Evolutionary conservation across 1,284 basidiomycete genomes (phyloP).

Genomic region (Cryptococcus amylolentus): DNA sequence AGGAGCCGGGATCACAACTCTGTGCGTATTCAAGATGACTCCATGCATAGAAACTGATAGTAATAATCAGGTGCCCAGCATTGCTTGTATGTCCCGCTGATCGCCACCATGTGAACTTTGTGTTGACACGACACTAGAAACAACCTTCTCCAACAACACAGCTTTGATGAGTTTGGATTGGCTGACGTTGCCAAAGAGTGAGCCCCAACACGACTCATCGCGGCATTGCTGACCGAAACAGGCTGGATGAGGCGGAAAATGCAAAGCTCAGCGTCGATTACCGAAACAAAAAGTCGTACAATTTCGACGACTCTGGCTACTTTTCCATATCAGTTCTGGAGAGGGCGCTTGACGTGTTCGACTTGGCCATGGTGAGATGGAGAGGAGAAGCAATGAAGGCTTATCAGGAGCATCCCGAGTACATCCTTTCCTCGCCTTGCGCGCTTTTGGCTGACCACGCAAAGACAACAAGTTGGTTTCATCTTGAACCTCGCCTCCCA

Average conservation of each 20-base stretch:
- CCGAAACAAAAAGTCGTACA: conserved; percentile 57
- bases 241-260: conserved; percentile 53
- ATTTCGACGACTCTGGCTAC: conserved; percentile 92
- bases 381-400: conserved; percentile 73
- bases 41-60: not conserved
- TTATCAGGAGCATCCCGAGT: conserved; percentile 76
- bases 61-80: conserved; percentile 48
- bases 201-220: conserved; percentile 18
- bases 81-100: conserved; percentile 35
- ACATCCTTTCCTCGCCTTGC: conserved; percentile 30
- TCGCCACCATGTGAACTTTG: not conserved
- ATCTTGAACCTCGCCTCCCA: conserved; percentile 82
- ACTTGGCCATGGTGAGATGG: conserved; percentile 77
- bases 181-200: conserved; percentile 66
- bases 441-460: not conserved
- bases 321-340: conserved; percentile 59
- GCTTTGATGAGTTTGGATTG: conserved; percentile 77
- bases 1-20: conserved; percentile 50
- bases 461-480: conserved; percentile 77
- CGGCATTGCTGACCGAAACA: conserved; percentile 25
- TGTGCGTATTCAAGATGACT: conserved; percentile 26
- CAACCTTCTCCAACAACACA: conserved; percentile 51
- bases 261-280: conserved; percentile 34
- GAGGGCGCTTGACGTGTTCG: conserved; percentile 73
- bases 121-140: conserved; percentile 33